Evolutionary conservation across 768 basidiomycete species (phyloP).

Genomic region (Arthromyces matolae): DNA sequence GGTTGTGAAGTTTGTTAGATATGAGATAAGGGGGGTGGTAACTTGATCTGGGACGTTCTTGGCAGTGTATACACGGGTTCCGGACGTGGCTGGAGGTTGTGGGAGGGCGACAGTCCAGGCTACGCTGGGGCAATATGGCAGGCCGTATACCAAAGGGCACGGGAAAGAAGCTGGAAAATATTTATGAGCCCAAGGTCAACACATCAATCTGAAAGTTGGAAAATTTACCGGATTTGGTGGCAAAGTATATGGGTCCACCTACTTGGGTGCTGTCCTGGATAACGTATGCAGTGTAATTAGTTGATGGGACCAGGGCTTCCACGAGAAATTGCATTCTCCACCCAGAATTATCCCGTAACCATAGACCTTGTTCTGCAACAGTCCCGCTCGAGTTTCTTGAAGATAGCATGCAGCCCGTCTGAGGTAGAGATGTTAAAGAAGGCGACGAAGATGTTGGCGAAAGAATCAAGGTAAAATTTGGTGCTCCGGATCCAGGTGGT

Average conservation of each 20-base stretch:
- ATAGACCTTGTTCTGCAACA: slow-evolving; percentile 43
- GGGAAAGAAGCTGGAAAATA: slow-evolving; percentile 53
- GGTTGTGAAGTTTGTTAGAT: slow-evolving; percentile 71
- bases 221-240: slow-evolving; percentile 67
- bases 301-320: slow-evolving; percentile 52
- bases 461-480: slow-evolving; percentile 55
- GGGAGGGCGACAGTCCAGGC: slow-evolving; percentile 70
- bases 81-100: slow-evolving; percentile 34
- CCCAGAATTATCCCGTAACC: slow-evolving; percentile 55
- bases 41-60: slow-evolving; percentile 48
- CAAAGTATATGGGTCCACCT: slow-evolving; percentile 65
- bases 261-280: slow-evolving; percentile 54
- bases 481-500: slow-evolving; percentile 36
- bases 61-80: slow-evolving; percentile 42
- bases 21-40: slow-evolving; percentile 48
- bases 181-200: background rate
- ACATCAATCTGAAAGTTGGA: background rate
- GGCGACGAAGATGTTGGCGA: slow-evolving; percentile 41
- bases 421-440: slow-evolving; percentile 39
- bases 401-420: slow-evolving; percentile 59
- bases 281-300: slow-evolving; percentile 79
- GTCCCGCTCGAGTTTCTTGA: slow-evolving; percentile 34
- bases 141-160: slow-evolving; percentile 65
- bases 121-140: slow-evolving; percentile 71
- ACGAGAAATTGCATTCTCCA: slow-evolving; percentile 71